Conservation (phyloP, 306 rosid genomes). For the Lablab purpureus region DNA sequence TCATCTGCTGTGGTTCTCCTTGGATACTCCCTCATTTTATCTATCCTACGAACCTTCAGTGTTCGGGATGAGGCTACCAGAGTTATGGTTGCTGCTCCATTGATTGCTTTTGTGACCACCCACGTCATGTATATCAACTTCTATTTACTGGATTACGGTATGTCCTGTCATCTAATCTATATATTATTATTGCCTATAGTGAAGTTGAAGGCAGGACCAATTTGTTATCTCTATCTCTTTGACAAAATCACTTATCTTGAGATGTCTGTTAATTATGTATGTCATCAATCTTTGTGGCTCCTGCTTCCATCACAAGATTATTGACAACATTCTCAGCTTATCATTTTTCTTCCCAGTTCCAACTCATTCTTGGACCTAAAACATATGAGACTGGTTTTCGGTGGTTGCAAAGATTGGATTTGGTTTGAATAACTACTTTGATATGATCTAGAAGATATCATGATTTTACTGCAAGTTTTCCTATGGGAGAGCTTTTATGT, state of each 20-base stretch:
- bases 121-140: constrained; percentile 79
- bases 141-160: constrained; percentile 78
- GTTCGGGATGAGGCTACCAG: constrained; percentile 70
- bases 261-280: constrained; percentile 11
- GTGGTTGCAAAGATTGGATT: neutral
- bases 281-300: constrained; percentile 3
- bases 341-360: neutral
- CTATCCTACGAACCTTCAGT: constrained; percentile 68
- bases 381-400: neutral
- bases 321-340: neutral
- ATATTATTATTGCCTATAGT: neutral
- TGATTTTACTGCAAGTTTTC: neutral
- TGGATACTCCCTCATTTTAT: constrained; percentile 79
- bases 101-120: constrained; percentile 73
- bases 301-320: neutral
- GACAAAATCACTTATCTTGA: constrained; percentile 3
- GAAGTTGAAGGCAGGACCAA: neutral
- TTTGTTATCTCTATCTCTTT: neutral
- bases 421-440: constrained; percentile 21
- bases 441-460: neutral
- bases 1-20: constrained; percentile 81
- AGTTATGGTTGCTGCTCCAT: constrained; percentile 84
- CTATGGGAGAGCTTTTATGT: neutral
- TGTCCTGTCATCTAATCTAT: constrained; percentile 36
- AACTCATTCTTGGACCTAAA: neutral